These are phyloP conservation scores for Sherardia arvensis DNA, from an alignment of 257 asterid species.

Conservation along the genomic window DNA sequence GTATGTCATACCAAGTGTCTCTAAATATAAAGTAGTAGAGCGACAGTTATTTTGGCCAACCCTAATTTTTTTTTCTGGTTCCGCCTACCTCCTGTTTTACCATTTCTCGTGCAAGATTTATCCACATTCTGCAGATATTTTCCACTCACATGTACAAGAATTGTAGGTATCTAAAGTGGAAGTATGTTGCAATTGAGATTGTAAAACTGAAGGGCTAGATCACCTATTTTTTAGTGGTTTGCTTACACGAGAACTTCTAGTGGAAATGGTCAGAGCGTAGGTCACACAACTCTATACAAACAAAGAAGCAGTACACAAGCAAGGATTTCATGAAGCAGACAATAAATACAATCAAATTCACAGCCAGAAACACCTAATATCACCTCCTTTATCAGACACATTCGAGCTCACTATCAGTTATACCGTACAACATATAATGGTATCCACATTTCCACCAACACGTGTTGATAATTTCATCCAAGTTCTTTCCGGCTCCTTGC, in stretches of 20 bases:
- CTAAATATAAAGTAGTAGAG: no score
- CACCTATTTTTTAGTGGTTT: no score
- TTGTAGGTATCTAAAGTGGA: no score
- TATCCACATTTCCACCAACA: background rate
- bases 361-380: background rate
- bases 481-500: background rate
- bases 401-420: background rate
- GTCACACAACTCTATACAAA: background rate
- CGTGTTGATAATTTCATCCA: background rate
- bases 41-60: no score
- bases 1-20: no score
- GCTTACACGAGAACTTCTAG: background rate
- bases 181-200: no score
- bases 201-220: no score
- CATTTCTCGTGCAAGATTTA: no score
- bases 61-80: no score
- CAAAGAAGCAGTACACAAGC: conserved; percentile 1
- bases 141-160: no score
- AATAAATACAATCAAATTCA: background rate
- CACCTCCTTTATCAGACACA: background rate
- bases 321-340: conserved; percentile 6
- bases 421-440: background rate
- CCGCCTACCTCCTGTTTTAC: no score
- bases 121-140: no score
- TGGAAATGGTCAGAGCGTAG: background rate